A percentile compares a stretch with the other conserved stretches of the same genome.
These are phyloP conservation scores for Dendrocalamus sinicus DNA, from an alignment of 176 grass and related monocot species.

Conservation along the genomic window DNA sequence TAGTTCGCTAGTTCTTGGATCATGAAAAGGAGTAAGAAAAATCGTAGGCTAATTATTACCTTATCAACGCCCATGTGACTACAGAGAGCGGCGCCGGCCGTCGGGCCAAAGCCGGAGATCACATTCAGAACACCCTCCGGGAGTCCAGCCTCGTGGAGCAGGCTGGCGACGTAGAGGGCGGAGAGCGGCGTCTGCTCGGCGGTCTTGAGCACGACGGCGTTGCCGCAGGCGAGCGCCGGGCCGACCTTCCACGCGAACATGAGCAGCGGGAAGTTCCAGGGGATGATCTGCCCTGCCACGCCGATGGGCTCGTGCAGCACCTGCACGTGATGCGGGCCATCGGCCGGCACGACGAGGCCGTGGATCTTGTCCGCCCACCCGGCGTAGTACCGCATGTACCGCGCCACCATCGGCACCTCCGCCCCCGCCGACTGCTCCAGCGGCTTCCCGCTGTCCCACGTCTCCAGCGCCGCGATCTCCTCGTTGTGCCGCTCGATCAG, in stretches of 20 bases:
- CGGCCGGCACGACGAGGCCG: slow-evolving; percentile 75
- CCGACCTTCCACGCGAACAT: slow-evolving; percentile 96
- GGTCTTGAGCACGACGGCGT: slow-evolving; percentile 85
- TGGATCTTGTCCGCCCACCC: slow-evolving; percentile 96
- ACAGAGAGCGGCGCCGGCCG: slow-evolving; percentile 82
- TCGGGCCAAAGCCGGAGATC: slow-evolving; percentile 82
- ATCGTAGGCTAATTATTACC: slow-evolving; percentile 27
- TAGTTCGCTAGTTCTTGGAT: neutral
- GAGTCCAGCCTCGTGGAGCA: slow-evolving; percentile 86
- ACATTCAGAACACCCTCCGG: slow-evolving; percentile 82
- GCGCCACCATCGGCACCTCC: slow-evolving; percentile 85
- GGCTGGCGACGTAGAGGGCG: slow-evolving; percentile 62
- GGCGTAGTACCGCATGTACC: slow-evolving; percentile 83
- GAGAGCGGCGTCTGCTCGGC: slow-evolving; percentile 90
- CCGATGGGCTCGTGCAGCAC: slow-evolving; percentile 90
- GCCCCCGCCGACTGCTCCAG: slow-evolving; percentile 61
- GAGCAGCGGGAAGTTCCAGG: slow-evolving; percentile 92
- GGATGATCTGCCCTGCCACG: slow-evolving; percentile 84
- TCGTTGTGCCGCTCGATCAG: slow-evolving; percentile 80
- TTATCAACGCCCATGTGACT: slow-evolving; percentile 95
- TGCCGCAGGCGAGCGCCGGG: slow-evolving; percentile 86
- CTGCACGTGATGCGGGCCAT: slow-evolving; percentile 76
- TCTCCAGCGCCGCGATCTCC: slow-evolving; percentile 89
- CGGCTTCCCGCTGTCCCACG: slow-evolving; percentile 94
- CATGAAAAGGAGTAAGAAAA: neutral